Percentiles rank a stretch among this genome's conserved stretches.
phyloP scores from a whole-genome alignment of 148 eudicot genomes.

The Arctostaphylos glauca region DNA sequence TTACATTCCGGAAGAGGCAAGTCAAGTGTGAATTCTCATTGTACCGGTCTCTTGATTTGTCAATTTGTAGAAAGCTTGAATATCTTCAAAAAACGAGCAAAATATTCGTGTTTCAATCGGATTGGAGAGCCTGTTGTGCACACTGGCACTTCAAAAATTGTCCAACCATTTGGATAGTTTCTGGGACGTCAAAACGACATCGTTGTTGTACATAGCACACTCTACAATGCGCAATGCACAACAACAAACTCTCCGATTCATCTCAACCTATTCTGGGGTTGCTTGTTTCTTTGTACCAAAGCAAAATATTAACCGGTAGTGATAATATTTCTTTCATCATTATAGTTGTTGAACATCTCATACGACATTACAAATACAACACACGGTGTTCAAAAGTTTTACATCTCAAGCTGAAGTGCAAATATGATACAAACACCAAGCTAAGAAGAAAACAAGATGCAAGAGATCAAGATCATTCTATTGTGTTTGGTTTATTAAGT shows the following conservation, averaged over 20 bases:
- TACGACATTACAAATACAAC: not conserved
- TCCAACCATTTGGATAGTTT: no score
- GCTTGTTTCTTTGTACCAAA: not conserved
- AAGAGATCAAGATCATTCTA: constrained; percentile 12
- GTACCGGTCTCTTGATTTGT: not conserved
- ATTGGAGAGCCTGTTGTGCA: no score
- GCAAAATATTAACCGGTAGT: not conserved
- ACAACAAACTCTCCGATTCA: no score
- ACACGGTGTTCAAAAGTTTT: not conserved
- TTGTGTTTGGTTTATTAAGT: constrained; percentile 45
- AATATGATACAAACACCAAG: not conserved
- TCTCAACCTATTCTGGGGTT: not conserved
- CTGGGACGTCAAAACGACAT: no score
- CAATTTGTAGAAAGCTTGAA: not conserved
- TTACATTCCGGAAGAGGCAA: not conserved
- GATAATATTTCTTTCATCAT: not conserved
- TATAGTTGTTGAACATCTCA: not conserved
- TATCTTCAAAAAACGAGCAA: not conserved
- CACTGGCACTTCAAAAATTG: no score
- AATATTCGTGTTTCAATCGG: no score
- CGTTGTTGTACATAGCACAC: no score
- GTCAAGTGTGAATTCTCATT: not conserved
- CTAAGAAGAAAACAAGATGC: not conserved
- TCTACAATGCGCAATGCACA: no score
- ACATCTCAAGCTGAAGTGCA: not conserved